Percentiles rank a stretch among this genome's conserved stretches.
Evolutionary conservation across 2,329 filamentous ascomycete species (phyloP).

Genomic region (Coniochaeta sp.): DNA sequence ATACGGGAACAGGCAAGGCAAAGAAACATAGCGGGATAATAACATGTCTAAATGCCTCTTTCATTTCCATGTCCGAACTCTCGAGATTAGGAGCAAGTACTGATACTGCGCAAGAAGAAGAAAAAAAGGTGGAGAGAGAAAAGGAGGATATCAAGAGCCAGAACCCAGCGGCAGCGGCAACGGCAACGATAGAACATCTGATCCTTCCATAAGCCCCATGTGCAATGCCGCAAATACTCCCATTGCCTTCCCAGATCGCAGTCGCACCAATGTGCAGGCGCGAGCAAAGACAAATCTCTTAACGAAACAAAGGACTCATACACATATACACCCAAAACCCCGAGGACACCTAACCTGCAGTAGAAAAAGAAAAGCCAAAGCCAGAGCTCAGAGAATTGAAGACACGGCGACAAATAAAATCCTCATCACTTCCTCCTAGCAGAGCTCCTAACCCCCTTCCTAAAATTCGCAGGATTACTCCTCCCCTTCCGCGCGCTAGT

Average conservation of each 20-base stretch:
- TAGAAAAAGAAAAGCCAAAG: not conserved
- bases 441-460: constrained; percentile 23
- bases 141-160: constrained; percentile 11
- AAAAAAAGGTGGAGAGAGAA: not conserved
- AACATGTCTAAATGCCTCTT: not conserved
- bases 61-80: not conserved
- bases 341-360: not conserved
- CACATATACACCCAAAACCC: not conserved
- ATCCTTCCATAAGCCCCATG: not conserved
- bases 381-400: not conserved
- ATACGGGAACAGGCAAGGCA: not conserved
- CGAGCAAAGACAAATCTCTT: not conserved
- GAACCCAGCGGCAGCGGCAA: not conserved
- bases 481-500: constrained; percentile 8
- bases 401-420: not conserved
- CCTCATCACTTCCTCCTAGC: constrained; percentile 18
- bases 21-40: not conserved
- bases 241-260: not conserved
- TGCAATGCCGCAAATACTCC: not conserved
- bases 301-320: not conserved
- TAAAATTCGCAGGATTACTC: constrained; percentile 12
- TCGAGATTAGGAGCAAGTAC: not conserved
- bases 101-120: not conserved
- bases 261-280: not conserved
- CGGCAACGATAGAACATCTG: not conserved